Evolutionary conservation across 768 basidiomycete genomes (phyloP).

Genomic region (Punctularia strigosozonata): DNA sequence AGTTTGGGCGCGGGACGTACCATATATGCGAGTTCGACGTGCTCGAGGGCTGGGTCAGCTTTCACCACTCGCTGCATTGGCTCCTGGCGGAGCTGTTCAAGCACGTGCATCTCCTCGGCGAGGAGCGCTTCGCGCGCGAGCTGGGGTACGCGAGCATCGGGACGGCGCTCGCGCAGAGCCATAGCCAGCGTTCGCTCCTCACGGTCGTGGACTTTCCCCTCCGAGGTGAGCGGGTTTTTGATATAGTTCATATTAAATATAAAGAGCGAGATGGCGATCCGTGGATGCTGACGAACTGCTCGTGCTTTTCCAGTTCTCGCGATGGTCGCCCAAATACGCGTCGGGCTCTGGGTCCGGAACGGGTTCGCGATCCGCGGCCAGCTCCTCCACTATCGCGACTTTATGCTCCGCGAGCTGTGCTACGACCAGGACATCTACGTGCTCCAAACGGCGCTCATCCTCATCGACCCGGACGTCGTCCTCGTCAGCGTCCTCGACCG

Average conservation of each 20-base stretch:
- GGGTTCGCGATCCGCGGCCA: constrained; percentile 94
- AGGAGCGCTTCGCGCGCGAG: constrained; percentile 36
- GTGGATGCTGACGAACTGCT: neutral
- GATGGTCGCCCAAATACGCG: constrained; percentile 91
- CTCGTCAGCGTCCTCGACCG: constrained; percentile 84
- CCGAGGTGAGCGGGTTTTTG: constrained; percentile 43
- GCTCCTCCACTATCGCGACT: constrained; percentile 90
- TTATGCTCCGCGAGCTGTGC: constrained; percentile 89
- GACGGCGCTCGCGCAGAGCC: constrained; percentile 49
- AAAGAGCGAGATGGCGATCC: no score
- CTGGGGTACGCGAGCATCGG: constrained; percentile 43
- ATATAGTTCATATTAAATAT: neutral
- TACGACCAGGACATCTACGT: constrained; percentile 94
- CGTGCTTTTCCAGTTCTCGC: constrained; percentile 44
- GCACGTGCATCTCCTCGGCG: constrained; percentile 57
- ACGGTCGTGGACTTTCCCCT: constrained; percentile 82
- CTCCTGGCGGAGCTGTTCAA: constrained; percentile 82
- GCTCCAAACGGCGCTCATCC: constrained; percentile 73
- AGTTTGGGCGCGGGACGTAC: constrained; percentile 48
- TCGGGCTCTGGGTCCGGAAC: constrained; percentile 95
- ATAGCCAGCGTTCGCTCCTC: constrained; percentile 57
- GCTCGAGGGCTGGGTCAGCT: constrained; percentile 74
- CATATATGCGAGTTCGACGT: constrained; percentile 72
- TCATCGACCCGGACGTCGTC: constrained; percentile 68
- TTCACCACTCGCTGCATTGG: constrained; percentile 90